A percentile compares a stretch with the other conserved stretches of the same genome.
Evolutionary conservation across 306 rosid species (phyloP).

Genomic region (Trifolium pratense): DNA sequence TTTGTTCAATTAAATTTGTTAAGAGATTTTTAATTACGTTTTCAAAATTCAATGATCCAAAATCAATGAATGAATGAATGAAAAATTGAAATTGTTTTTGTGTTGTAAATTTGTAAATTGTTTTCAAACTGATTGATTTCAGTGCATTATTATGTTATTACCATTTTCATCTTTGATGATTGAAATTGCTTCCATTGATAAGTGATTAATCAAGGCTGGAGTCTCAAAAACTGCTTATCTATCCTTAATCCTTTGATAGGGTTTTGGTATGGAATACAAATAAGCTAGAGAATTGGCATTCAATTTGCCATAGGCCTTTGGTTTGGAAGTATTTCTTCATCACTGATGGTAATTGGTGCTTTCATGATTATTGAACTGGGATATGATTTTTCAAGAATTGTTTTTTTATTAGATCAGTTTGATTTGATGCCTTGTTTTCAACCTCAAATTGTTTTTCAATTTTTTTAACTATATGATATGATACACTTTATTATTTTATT

Average conservation of each 20-base stretch:
- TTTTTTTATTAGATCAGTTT: too few relatives aligned
- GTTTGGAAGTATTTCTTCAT: slow-evolving; percentile 64
- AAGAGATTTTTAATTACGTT: too few relatives aligned
- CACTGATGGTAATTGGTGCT: slow-evolving; percentile 29
- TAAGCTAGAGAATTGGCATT: slow-evolving; percentile 92
- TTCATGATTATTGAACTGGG: not conserved
- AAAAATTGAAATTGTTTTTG: too few relatives aligned
- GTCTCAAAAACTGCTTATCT: slow-evolving; percentile 69
- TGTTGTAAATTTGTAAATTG: not conserved
- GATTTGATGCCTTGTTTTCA: too few relatives aligned
- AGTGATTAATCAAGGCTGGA: slow-evolving; percentile 83
- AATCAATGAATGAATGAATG: too few relatives aligned
- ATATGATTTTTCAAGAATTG: too few relatives aligned
- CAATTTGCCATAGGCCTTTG: slow-evolving; percentile 89
- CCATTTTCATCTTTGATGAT: slow-evolving; percentile 34
- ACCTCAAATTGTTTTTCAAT: not conserved
- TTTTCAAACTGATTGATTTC: not conserved
- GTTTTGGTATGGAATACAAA: slow-evolving; percentile 66
- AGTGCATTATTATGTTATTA: slow-evolving; percentile 18
- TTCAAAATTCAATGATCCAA: too few relatives aligned
- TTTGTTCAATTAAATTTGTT: not conserved
- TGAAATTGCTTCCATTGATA: slow-evolving; percentile 51
- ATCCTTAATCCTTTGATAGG: slow-evolving; percentile 43
- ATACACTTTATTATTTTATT: not conserved
- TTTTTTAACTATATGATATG: not conserved